phyloP scores from a whole-genome alignment of 2,329 filamentous ascomycete species.

The Dactylella cylindrospora region DNA sequence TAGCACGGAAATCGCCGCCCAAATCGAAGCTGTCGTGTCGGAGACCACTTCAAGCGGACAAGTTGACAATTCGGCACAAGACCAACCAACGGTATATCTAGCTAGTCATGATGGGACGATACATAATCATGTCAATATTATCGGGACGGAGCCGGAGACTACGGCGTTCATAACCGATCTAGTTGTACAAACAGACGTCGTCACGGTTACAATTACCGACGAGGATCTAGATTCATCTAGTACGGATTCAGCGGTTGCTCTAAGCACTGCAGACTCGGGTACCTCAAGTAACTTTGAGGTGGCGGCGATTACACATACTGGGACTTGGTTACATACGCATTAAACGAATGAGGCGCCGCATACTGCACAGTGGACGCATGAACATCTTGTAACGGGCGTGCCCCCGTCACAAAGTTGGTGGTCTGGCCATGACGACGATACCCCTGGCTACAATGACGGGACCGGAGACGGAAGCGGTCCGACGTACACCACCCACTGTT shows the following conservation, averaged over 20 bases:
- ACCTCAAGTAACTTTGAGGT: neutral
- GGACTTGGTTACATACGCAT: slow-evolving; percentile 25
- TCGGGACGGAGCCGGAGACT: slow-evolving; percentile 13
- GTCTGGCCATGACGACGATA: too few relatives aligned
- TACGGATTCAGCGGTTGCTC: too few relatives aligned
- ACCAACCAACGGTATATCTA: slow-evolving; percentile 1
- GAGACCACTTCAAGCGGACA: neutral
- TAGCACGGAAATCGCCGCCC: neutral
- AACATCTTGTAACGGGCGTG: slow-evolving; percentile 10
- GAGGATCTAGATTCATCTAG: too few relatives aligned
- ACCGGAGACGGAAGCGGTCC: neutral
- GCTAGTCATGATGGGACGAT: slow-evolving; percentile 13
- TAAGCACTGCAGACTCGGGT: neutral
- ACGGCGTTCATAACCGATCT: slow-evolving; percentile 9
- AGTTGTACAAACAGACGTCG: slow-evolving; percentile 8
- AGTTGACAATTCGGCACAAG: neutral
- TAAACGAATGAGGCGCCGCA: slow-evolving; percentile 9
- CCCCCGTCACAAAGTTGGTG: too few relatives aligned
- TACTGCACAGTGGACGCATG: slow-evolving; percentile 26
- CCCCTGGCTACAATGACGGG: too few relatives aligned
- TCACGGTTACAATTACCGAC: slow-evolving; percentile 22
- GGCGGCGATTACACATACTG: slow-evolving; percentile 10
- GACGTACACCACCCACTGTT: slow-evolving; percentile 4
- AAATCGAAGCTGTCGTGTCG: neutral
- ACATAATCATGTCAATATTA: slow-evolving; percentile 15